Percentiles rank a stretch among this genome's conserved stretches.
These are phyloP conservation scores for Emergomyces africanus DNA, from an alignment of 2,329 filamentous ascomycete species.

Conservation along the genomic window DNA sequence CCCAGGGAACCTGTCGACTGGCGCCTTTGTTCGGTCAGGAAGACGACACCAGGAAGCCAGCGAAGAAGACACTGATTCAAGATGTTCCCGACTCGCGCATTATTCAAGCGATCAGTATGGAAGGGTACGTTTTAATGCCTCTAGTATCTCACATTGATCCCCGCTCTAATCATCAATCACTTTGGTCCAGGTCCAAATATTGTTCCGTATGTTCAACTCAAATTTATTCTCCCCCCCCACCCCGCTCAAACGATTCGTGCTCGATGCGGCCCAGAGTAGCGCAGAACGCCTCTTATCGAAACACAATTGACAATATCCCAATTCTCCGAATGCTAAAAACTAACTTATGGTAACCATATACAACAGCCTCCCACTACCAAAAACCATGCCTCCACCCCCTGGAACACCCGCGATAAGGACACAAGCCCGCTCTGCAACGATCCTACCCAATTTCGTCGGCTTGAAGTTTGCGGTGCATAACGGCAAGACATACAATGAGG, in stretches of 20 bases:
- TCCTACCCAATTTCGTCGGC: slow-evolving; percentile 84
- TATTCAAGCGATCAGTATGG: slow-evolving; percentile 70
- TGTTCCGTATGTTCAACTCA: slow-evolving; percentile 46
- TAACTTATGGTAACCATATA: neutral
- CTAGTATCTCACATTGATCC: neutral
- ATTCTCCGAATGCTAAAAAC: neutral
- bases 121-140: slow-evolving; percentile 48
- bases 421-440: slow-evolving; percentile 75
- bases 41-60: neutral
- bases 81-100: slow-evolving; percentile 58
- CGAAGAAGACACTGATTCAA: slow-evolving; percentile 12
- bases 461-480: slow-evolving; percentile 85
- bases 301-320: neutral
- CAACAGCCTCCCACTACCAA: slow-evolving; percentile 29
- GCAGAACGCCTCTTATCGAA: neutral
- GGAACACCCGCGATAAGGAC: slow-evolving; percentile 64
- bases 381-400: slow-evolving; percentile 42
- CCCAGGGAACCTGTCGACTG: too few species aligned
- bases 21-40: neutral
- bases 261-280: neutral
- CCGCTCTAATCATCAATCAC: slow-evolving; percentile 7
- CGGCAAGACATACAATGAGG: slow-evolving; percentile 72
- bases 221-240: slow-evolving; percentile 2
- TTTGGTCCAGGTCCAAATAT: slow-evolving; percentile 50
- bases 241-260: too few species aligned